phyloP scores from a whole-genome alignment of 78 protist genomes.

The Dictyostelium firmibasis region DNA sequence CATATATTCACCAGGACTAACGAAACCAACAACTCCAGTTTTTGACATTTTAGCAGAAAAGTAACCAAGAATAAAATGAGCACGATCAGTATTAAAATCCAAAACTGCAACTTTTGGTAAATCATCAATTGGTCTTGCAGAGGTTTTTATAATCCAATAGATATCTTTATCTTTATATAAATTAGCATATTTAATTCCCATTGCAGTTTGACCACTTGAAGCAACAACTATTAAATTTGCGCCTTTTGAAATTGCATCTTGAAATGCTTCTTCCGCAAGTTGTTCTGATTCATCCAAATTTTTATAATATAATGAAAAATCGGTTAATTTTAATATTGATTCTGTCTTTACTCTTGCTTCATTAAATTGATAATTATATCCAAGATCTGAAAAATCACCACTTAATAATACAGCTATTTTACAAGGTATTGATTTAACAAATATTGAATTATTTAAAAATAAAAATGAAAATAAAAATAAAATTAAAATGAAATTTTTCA shows the following conservation, averaged over 20 bases:
- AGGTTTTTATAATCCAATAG: neutral
- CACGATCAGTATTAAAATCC: neutral
- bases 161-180: neutral
- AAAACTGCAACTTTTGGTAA: slow-evolving; percentile 6
- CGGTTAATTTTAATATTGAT: neutral
- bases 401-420: neutral
- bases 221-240: slow-evolving; percentile 5
- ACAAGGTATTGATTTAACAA: neutral
- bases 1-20: neutral
- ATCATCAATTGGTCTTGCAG: neutral
- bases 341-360: slow-evolving; percentile 16
- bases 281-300: neutral
- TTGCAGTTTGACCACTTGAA: slow-evolving; percentile 2
- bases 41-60: slow-evolving; percentile 17
- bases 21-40: slow-evolving; percentile 35
- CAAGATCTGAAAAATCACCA: slow-evolving; percentile 7
- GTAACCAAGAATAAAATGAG: slow-evolving; percentile 13
- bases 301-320: neutral
- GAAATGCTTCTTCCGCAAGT: neutral
- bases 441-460: neutral
- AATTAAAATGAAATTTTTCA: neutral
- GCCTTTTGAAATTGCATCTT: neutral
- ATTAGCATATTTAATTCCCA: neutral
- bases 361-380: slow-evolving; percentile 40
- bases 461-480: neutral